Evolutionary conservation across 768 basidiomycete genomes (phyloP).

Genomic region (Leccinum subtestaceum): DNA sequence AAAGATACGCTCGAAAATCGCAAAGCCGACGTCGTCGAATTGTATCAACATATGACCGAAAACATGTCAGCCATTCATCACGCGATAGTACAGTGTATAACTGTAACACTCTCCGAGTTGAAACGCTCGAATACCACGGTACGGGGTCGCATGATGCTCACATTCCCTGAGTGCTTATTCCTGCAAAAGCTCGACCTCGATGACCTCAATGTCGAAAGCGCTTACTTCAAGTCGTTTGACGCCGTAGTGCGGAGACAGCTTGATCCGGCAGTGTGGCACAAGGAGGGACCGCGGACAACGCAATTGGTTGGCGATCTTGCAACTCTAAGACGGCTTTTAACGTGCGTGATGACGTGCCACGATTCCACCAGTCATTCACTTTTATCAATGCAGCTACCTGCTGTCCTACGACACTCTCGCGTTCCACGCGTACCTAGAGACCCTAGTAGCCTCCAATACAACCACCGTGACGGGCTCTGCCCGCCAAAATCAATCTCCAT

Average conservation of each 20-base stretch:
- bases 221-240: conserved; percentile 93
- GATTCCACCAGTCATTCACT: background rate
- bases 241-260: conserved; percentile 82
- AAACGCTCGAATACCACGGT: conserved; percentile 82
- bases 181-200: conserved; percentile 82
- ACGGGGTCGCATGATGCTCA: conserved; percentile 5
- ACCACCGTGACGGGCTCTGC: conserved; percentile 46
- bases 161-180: background rate
- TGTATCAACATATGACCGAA: conserved; percentile 82
- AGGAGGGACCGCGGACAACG: conserved; percentile 89
- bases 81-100: conserved; percentile 93
- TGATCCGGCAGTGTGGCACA: conserved; percentile 95
- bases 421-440: conserved; percentile 90
- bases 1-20: conserved; percentile 79
- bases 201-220: conserved; percentile 87
- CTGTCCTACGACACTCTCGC: conserved; percentile 88
- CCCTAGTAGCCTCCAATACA: conserved; percentile 66
- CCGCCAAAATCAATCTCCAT: conserved; percentile 72
- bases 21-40: conserved; percentile 87
- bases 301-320: conserved; percentile 88
- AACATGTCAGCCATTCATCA: conserved; percentile 91
- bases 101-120: conserved; percentile 80
- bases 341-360: conserved; percentile 43
- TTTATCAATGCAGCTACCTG: conserved; percentile 47
- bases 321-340: conserved; percentile 76